Conservation (phyloP, 2,329 filamentous ascomycete species). For the Amauroascus niger region DNA sequence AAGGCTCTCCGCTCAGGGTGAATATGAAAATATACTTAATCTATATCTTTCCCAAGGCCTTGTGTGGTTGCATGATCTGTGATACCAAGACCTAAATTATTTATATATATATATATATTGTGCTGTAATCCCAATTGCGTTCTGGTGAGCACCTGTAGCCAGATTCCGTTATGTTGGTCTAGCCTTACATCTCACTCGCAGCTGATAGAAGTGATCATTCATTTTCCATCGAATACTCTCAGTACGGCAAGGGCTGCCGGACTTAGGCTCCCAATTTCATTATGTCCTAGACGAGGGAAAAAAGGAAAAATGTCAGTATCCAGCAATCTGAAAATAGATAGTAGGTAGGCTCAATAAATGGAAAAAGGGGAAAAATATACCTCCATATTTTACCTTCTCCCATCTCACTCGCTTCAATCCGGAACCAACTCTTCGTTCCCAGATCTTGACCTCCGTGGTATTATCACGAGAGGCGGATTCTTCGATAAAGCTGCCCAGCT, state of each 20-base stretch:
- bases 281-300: slow-evolving; percentile 26
- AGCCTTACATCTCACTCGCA: too few relatives aligned
- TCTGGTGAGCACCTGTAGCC: too few relatives aligned
- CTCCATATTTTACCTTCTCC: slow-evolving; percentile 38
- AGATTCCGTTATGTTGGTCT: too few relatives aligned
- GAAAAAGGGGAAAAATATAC: slow-evolving; percentile 23
- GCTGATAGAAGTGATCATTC: background rate
- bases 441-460: slow-evolving; percentile 29
- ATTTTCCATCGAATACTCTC: slow-evolving; percentile 29
- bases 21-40: background rate
- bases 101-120: too few relatives aligned
- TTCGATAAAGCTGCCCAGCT: slow-evolving; percentile 25
- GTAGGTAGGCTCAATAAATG: too few relatives aligned
- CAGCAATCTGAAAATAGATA: too few relatives aligned
- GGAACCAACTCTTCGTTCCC: slow-evolving; percentile 25
- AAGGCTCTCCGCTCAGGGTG: background rate
- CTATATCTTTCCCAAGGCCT: too few relatives aligned
- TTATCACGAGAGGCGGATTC: slow-evolving; percentile 25
- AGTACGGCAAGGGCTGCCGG: slow-evolving; percentile 31
- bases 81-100: too few relatives aligned
- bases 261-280: slow-evolving; percentile 34
- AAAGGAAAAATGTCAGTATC: too few relatives aligned
- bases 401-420: slow-evolving; percentile 34
- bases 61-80: too few relatives aligned
- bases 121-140: too few relatives aligned